A percentile compares a stretch with the other conserved stretches of the same genome.
phyloP scores from a whole-genome alignment of 2,329 filamentous ascomycete genomes.

The Aureobasidium namibiae region DNA sequence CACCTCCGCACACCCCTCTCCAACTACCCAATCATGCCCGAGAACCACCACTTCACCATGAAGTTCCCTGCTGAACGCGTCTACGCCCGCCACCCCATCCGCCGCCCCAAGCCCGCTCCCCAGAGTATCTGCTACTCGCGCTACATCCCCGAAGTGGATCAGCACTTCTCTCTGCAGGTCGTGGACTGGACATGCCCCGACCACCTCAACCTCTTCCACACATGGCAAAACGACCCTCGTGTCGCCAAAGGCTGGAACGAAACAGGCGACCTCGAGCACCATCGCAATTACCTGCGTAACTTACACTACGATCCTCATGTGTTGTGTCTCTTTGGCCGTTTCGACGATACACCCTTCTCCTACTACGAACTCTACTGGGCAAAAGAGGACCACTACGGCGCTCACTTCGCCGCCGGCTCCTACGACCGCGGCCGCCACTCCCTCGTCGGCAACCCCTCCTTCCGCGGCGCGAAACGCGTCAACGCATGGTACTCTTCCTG shows the following conservation, averaged over 20 bases:
- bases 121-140: constrained; percentile 68
- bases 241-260: constrained; percentile 75
- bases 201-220: constrained; percentile 64
- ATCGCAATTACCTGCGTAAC: constrained; percentile 61
- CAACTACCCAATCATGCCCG: constrained; percentile 35
- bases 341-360: constrained; percentile 62
- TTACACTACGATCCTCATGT: constrained; percentile 65
- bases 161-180: constrained; percentile 70
- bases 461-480: constrained; percentile 48
- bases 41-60: constrained; percentile 39
- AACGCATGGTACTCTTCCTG: constrained; percentile 50
- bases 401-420: constrained; percentile 47
- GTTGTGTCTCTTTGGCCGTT: constrained; percentile 60
- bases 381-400: constrained; percentile 55
- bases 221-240: constrained; percentile 77
- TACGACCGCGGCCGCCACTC: constrained; percentile 55
- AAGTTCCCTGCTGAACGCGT: constrained; percentile 39
- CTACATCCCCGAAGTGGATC: constrained; percentile 65
- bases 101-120: constrained; percentile 61
- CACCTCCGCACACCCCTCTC: constrained; percentile 18
- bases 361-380: constrained; percentile 81
- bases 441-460: constrained; percentile 48
- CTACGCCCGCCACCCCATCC: constrained; percentile 61
- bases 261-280: constrained; percentile 66
- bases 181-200: constrained; percentile 57